Base-by-base conservation (phyloP, 2,329 filamentous ascomycete genomes). In the Fusarium staphyleae region DNA sequence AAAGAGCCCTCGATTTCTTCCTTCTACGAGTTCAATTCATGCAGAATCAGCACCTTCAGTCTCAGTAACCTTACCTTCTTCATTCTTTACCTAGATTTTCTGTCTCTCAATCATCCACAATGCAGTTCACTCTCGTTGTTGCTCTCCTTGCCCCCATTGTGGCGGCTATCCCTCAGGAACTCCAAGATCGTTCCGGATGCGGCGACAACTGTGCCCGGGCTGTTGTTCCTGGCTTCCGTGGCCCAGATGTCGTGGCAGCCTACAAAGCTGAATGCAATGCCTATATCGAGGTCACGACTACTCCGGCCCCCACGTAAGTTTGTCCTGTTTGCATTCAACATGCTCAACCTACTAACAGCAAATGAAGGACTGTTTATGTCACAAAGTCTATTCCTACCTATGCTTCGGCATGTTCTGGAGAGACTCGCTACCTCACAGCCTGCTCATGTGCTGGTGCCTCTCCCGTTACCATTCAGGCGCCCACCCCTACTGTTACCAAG, bases 341-440 rank as follows among this genome's bases (percentile, higher is more conserved):
- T n/a, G 1, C 11, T 16, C 4, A 12, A 14, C 2, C 7, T 7
- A 7, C 46, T 62, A 19, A 62, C 14, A 16, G 3, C 1, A 14
- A 2, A 10, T 14, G 1, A 7, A 65, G 56, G 44, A 65, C 62
- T 33, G 43, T 63, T 9, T 60, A 51, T 16, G 52, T 65, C 1
- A 60, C 55, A 24, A 63, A 61, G 45, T 49, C 62, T 15, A 33
- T 61, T 16, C 62, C 62, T 8, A 61, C 62, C 3, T 65, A 65
- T 29, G 59, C 59, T 6, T 63, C 49, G 19, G 59, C 56, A n/a
- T 65, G 62, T 18, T 65, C 62, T 3, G 62, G 62, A 8, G 52
- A 46, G 19, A 8, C 43, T 45, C 56, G 62, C 4, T 65, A 65
- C 12, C 47, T 60, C 15, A 65, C 62, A 14, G 62, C 62, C 10